phyloP scores from a whole-genome alignment of 2,329 filamentous ascomycete genomes.

The Cladophialophora psammophila region DNA sequence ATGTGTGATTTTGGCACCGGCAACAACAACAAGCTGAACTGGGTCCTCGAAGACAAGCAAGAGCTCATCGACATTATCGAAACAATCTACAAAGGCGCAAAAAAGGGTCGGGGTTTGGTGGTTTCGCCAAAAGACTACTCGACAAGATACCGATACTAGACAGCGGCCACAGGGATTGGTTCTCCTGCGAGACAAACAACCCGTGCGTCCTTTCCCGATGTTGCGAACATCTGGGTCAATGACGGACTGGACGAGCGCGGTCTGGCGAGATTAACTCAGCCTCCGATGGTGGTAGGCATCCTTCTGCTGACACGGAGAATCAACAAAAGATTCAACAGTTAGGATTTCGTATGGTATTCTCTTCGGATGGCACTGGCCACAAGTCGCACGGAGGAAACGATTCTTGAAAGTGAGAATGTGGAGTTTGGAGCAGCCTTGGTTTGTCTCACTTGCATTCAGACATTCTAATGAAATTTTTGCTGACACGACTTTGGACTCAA shows the following conservation, averaged over 20 bases:
- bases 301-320: not conserved
- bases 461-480: slow-evolving; percentile 33
- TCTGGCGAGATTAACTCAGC: not conserved
- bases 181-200: not conserved
- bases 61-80: slow-evolving; percentile 98
- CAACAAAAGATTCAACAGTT: not conserved
- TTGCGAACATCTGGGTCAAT: not conserved
- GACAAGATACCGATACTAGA: slow-evolving; percentile 71
- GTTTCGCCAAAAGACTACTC: slow-evolving; percentile 90
- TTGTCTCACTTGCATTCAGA: slow-evolving; percentile 33
- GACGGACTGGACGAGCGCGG: not conserved
- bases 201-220: not conserved
- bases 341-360: not conserved
- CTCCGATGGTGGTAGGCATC: not conserved
- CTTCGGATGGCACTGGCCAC: not conserved
- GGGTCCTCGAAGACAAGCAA: slow-evolving; percentile 96
- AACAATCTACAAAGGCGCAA: slow-evolving; percentile 96
- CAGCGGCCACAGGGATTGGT: no score
- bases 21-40: slow-evolving; percentile 98
- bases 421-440: slow-evolving; percentile 23
- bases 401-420: slow-evolving; percentile 1
- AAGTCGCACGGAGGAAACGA: not conserved
- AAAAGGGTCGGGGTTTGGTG: slow-evolving; percentile 95
- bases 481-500: slow-evolving; percentile 27
- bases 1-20: slow-evolving; percentile 96